A percentile compares a stretch with the other conserved stretches of the same genome.
These are phyloP conservation scores for Lactarius psammicola DNA, from an alignment of 768 basidiomycete species.

Conservation along the genomic window DNA sequence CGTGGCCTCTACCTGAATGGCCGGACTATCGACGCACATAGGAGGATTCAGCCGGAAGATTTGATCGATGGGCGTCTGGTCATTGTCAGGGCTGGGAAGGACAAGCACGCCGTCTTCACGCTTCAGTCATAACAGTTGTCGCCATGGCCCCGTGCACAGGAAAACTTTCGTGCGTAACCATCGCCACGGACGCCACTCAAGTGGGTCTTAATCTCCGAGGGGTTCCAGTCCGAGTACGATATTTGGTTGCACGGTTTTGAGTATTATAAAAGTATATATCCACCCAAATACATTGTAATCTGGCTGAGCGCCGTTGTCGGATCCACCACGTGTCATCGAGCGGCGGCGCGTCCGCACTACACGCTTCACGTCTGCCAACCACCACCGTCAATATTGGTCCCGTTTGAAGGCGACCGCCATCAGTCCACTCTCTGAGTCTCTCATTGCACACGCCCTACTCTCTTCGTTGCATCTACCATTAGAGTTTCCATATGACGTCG, in stretches of 20 bases:
- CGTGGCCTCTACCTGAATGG: conserved; percentile 29
- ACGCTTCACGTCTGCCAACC: neutral
- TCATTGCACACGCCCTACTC: neutral
- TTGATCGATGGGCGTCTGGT: conserved; percentile 26
- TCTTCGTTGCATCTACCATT: neutral
- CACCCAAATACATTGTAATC: neutral
- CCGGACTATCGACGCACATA: conserved; percentile 12
- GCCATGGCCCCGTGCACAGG: neutral
- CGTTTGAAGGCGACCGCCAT: neutral
- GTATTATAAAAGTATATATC: neutral
- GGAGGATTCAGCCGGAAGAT: conserved; percentile 14
- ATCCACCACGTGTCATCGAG: neutral
- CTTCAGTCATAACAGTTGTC: neutral
- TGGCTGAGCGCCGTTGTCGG: neutral
- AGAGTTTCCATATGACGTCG: conserved; percentile 19
- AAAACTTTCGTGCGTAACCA: neutral
- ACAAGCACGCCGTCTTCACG: conserved; percentile 27
- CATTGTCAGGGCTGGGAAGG: conserved; percentile 28
- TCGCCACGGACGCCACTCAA: neutral
- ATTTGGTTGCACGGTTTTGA: neutral
- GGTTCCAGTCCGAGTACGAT: neutral
- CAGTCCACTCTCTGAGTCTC: neutral
- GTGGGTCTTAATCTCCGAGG: neutral
- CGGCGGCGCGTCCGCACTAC: neutral
- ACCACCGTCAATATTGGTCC: neutral